Evolutionary conservation across 1,284 basidiomycete species (phyloP).

Genomic region (Rhodotorula sp.): DNA sequence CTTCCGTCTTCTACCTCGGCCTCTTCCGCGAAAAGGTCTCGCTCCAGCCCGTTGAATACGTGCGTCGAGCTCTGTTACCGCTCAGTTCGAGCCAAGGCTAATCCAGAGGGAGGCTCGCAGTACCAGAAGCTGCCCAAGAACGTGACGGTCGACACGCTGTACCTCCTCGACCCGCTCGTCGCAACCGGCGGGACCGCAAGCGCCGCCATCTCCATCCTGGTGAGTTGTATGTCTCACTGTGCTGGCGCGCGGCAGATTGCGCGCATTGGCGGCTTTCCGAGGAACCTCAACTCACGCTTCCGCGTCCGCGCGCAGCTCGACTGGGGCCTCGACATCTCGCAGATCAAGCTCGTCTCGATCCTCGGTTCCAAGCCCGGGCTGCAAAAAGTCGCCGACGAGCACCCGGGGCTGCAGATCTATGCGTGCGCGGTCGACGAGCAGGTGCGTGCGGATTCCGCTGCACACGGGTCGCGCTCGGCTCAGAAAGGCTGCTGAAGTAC

Average conservation of each 20-base stretch:
- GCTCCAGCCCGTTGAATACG: constrained; percentile 90
- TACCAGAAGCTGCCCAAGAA: constrained; percentile 72
- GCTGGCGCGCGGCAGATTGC: neutral
- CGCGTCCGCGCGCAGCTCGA: constrained; percentile 54
- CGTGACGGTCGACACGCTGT: constrained; percentile 77
- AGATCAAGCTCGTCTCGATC: constrained; percentile 81
- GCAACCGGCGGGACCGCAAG: constrained; percentile 92
- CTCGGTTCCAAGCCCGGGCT: constrained; percentile 77
- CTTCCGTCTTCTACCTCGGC: constrained; percentile 86
- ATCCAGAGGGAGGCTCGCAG: constrained; percentile 46
- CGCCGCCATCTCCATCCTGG: constrained; percentile 78
- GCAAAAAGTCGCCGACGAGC: constrained; percentile 63
- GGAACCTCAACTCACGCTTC: neutral
- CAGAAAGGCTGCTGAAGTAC: too few relatives aligned
- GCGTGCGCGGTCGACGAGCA: constrained; percentile 73
- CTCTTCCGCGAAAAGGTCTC: constrained; percentile 86
- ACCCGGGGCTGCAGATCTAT: constrained; percentile 82
- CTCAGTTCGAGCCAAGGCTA: constrained; percentile 14
- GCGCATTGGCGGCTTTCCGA: neutral
- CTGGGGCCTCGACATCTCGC: constrained; percentile 69
- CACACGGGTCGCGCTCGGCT: neutral
- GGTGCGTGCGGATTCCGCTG: constrained; percentile 9
- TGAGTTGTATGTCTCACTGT: neutral
- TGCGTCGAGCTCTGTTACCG: constrained; percentile 55
- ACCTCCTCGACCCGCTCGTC: constrained; percentile 82